Evolutionary conservation across 2,329 filamentous ascomycete genomes (phyloP).

Genomic region (Nannizziopsis arthrosporioides): DNA sequence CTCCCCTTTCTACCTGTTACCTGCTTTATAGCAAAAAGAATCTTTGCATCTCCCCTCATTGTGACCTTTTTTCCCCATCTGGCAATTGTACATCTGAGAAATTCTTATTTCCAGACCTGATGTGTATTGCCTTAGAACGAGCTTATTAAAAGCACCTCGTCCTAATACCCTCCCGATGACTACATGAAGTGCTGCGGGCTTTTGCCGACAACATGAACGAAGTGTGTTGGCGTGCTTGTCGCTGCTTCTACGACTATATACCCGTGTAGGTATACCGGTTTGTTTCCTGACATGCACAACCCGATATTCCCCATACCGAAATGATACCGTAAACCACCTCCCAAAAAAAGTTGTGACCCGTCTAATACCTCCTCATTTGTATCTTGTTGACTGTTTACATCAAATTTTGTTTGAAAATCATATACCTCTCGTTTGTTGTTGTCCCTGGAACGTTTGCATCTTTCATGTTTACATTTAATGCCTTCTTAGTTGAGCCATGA

Average conservation of each 20-base stretch:
- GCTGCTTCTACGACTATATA: constrained; percentile 3
- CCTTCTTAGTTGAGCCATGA: constrained; percentile 1
- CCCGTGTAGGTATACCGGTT: not conserved
- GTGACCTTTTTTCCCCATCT: constrained; percentile 1
- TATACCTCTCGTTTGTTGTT: constrained; percentile 2
- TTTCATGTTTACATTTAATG: not conserved
- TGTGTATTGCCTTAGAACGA: constrained; percentile 11
- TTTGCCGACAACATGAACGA: too few relatives aligned
- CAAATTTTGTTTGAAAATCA: not conserved
- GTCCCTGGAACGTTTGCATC: not conserved
- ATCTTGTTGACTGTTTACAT: not conserved
- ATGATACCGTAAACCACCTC: not conserved
- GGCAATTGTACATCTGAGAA: constrained; percentile 6
- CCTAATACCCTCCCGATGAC: not conserved
- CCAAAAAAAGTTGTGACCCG: not conserved
- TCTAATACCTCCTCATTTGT: constrained; percentile 4
- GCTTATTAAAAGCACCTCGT: constrained; percentile 3
- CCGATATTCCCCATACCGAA: not conserved
- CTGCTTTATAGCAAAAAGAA: constrained; percentile 18
- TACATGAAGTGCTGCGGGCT: not conserved
- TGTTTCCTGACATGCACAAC: constrained; percentile 1
- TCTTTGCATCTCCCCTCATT: constrained; percentile 16
- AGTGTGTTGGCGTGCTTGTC: too few relatives aligned
- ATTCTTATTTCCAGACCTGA: constrained; percentile 12
- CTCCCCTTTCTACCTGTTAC: constrained; percentile 19